Conservation (phyloP, 1,284 basidiomycete genomes). For the Volvariella volvacea region DNA sequence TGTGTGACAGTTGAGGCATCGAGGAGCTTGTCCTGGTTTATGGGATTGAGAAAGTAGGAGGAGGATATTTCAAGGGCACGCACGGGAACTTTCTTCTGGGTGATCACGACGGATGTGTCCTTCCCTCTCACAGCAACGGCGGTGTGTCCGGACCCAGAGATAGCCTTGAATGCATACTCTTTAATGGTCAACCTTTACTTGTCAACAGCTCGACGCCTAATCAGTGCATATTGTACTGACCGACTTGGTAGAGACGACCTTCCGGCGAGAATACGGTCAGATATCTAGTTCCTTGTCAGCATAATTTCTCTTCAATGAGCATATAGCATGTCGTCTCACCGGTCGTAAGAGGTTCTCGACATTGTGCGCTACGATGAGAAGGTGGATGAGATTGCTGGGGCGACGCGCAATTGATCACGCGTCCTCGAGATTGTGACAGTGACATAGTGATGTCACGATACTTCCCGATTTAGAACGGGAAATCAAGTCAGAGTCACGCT, state of each 20-base stretch:
- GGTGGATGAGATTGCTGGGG: constrained; percentile 12
- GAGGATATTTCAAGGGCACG: constrained; percentile 18
- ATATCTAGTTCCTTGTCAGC: constrained; percentile 41
- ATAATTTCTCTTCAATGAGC: constrained; percentile 1
- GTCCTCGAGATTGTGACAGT: no score
- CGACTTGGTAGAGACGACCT: constrained; percentile 95
- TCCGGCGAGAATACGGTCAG: constrained; percentile 94
- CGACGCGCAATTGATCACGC: constrained; percentile 52
- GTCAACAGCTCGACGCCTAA: constrained; percentile 2
- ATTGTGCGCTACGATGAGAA: constrained; percentile 31
- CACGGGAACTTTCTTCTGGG: constrained; percentile 98
- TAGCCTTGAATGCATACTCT: constrained; percentile 99
- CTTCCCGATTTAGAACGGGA: no score
- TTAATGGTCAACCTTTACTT: no score
- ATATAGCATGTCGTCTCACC: constrained; percentile 28
- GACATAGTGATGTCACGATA: no score
- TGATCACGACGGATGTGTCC: constrained; percentile 93
- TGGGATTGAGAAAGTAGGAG: constrained; percentile 3
- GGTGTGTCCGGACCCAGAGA: constrained; percentile 94
- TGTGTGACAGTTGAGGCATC: constrained; percentile 95
- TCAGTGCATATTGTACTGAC: constrained; percentile 38
- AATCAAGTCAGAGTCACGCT: no score
- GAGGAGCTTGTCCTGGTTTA: constrained; percentile 87
- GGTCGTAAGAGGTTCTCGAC: constrained; percentile 81
- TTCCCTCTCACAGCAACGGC: constrained; percentile 90